A percentile compares a stretch with the other conserved stretches of the same genome.
These are phyloP conservation scores for Podospora bellae-mahoneyi DNA, from an alignment of 495 filamentous ascomycete genomes.

Conservation along the genomic window DNA sequence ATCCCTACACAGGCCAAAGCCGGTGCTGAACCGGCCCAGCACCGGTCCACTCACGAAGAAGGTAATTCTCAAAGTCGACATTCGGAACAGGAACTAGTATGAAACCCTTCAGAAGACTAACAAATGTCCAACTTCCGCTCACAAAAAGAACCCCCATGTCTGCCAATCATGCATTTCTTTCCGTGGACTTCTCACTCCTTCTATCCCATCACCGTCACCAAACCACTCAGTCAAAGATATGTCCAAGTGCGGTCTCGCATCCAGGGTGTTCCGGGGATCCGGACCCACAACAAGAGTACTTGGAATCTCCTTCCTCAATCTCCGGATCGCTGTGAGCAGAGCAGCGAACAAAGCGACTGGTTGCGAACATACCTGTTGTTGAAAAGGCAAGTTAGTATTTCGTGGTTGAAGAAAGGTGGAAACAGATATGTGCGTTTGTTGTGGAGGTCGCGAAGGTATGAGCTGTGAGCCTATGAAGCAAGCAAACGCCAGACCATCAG, in stretches of 20 bases:
- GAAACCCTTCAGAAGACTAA: not conserved
- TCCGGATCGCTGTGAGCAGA: not conserved
- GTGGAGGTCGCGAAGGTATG: not conserved
- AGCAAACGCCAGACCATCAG: not conserved
- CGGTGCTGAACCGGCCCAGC: not conserved
- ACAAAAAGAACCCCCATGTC: too few species aligned
- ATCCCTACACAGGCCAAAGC: too few species aligned
- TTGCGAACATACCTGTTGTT: not conserved
- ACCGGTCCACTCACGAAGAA: conserved; percentile 1
- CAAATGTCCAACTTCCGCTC: too few species aligned
- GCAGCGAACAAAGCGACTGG: not conserved
- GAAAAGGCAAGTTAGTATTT: not conserved
- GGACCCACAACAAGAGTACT: not conserved
- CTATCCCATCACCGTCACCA: too few species aligned
- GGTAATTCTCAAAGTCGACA: not conserved
- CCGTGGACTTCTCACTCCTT: too few species aligned
- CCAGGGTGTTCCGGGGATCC: not conserved
- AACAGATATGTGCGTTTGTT: not conserved
- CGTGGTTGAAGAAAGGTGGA: not conserved
- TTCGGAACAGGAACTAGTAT: not conserved
- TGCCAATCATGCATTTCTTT: too few species aligned
- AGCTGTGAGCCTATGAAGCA: not conserved
- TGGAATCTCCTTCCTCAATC: not conserved
- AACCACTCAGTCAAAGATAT: not conserved
- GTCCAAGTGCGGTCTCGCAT: not conserved